Evolutionary conservation across 1,284 basidiomycete genomes (phyloP).

Genomic region (Acaromyces ingoldii): DNA sequence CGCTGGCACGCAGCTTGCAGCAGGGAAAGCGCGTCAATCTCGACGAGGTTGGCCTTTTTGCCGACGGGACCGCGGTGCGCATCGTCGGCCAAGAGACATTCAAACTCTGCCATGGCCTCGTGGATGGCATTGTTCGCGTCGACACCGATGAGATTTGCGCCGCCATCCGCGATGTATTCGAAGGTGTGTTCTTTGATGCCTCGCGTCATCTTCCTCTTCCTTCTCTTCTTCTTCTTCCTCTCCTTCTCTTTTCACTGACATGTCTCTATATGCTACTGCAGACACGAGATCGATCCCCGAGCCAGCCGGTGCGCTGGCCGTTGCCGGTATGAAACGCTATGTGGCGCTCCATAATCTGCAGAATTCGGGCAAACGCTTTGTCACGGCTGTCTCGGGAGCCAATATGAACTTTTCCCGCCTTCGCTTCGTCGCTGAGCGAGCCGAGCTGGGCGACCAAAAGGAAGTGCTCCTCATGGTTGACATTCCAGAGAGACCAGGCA

Average conservation of each 20-base stretch:
- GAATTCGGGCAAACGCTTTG: constrained; percentile 78
- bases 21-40: constrained; percentile 71
- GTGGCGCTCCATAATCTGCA: constrained; percentile 74
- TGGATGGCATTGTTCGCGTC: constrained; percentile 81
- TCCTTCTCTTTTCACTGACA: no score
- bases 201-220: constrained; percentile 2
- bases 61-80: constrained; percentile 98
- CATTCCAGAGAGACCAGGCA: constrained; percentile 71
- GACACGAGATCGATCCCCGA: constrained; percentile 62
- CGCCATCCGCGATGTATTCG: constrained; percentile 97
- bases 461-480: constrained; percentile 89
- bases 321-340: constrained; percentile 87
- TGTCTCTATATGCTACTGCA: constrained; percentile 60
- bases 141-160: constrained; percentile 97
- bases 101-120: constrained; percentile 75
- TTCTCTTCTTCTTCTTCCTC: neutral
- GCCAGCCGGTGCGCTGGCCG: constrained; percentile 88
- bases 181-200: constrained; percentile 76
- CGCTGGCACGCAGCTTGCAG: constrained; percentile 69
- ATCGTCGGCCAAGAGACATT: constrained; percentile 87
- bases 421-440: constrained; percentile 94
- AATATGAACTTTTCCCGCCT: constrained; percentile 99
- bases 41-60: constrained; percentile 88
- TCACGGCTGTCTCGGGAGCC: constrained; percentile 87
- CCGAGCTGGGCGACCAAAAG: constrained; percentile 88